These are phyloP conservation scores for Xerocomellus chrysenteron DNA, from an alignment of 768 basidiomycete genomes.

Conservation along the genomic window DNA sequence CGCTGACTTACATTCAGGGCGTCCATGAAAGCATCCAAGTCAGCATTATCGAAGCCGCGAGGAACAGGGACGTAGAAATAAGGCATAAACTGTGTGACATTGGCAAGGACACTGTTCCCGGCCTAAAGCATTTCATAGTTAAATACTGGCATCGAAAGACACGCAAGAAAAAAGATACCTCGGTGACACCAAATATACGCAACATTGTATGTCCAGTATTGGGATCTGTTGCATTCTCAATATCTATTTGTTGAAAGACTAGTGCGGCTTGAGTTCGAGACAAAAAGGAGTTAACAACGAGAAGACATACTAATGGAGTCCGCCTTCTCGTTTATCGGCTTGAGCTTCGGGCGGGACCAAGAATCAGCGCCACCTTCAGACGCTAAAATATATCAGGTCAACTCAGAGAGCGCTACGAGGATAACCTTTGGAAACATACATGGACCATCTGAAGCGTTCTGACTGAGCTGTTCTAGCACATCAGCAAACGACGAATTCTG, in stretches of 20 bases:
- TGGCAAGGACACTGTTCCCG: slow-evolving; percentile 87
- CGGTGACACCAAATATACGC: slow-evolving; percentile 89
- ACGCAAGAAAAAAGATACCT: slow-evolving; percentile 45
- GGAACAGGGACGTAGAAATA: slow-evolving; percentile 94
- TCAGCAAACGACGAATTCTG: slow-evolving; percentile 54
- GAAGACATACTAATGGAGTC: slow-evolving; percentile 64
- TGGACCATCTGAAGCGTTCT: slow-evolving; percentile 41
- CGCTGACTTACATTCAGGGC: slow-evolving; percentile 68
- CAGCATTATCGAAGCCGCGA: slow-evolving; percentile 71
- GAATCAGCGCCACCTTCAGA: slow-evolving; percentile 76
- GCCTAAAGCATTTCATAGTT: slow-evolving; percentile 40
- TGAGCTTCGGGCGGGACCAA: slow-evolving; percentile 68
- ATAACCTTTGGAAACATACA: slow-evolving; percentile 35
- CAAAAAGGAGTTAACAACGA: neutral
- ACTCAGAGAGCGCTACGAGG: neutral
- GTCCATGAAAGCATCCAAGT: slow-evolving; percentile 61
- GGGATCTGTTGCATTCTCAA: slow-evolving; percentile 63
- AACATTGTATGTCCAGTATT: slow-evolving; percentile 43
- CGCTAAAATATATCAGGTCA: slow-evolving; percentile 34
- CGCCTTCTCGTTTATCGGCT: slow-evolving; percentile 52
- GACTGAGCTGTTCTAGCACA: slow-evolving; percentile 60
- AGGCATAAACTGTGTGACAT: slow-evolving; percentile 79
- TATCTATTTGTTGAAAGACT: slow-evolving; percentile 98
- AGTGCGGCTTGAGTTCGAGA: neutral
- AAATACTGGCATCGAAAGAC: neutral